phyloP scores from a whole-genome alignment of 2,329 filamentous ascomycete species.

The Apiospora phragmitis region DNA sequence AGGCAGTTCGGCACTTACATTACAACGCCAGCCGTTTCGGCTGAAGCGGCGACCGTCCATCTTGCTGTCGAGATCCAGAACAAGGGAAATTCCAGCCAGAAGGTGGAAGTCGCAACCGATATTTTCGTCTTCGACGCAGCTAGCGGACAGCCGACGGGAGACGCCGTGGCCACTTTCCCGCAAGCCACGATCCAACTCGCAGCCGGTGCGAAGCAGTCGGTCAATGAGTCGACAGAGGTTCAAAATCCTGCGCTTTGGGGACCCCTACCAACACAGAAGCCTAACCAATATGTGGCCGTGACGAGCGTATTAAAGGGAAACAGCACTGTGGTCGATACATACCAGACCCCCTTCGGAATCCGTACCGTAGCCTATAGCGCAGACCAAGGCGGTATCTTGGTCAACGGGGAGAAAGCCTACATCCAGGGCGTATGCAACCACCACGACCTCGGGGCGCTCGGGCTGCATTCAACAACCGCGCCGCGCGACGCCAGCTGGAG shows the following conservation, averaged over 20 bases:
- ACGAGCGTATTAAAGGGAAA: slow-evolving; percentile 34
- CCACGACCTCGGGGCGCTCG: slow-evolving; percentile 51
- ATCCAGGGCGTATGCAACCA: slow-evolving; percentile 52
- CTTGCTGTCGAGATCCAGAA: slow-evolving; percentile 49
- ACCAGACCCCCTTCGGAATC: slow-evolving; percentile 52
- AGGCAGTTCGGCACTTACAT: slow-evolving; percentile 51
- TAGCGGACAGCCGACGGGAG: slow-evolving; percentile 27
- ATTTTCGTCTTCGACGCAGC: slow-evolving; percentile 38
- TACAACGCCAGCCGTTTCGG: slow-evolving; percentile 45
- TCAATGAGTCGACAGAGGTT: slow-evolving; percentile 36
- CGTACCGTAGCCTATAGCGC: slow-evolving; percentile 41
- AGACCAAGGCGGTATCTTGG: slow-evolving; percentile 38
- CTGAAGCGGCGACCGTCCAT: slow-evolving; percentile 43
- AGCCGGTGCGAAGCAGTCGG: slow-evolving; percentile 30
- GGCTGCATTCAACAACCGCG: slow-evolving; percentile 51
- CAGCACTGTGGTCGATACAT: slow-evolving; percentile 35
- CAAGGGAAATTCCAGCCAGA: slow-evolving; percentile 27
- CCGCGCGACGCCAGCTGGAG: slow-evolving; percentile 48
- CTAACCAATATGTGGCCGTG: slow-evolving; percentile 49
- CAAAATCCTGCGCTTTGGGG: slow-evolving; percentile 48
- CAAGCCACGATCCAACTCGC: slow-evolving; percentile 28
- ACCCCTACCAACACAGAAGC: slow-evolving; percentile 43
- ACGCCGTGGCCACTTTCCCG: slow-evolving; percentile 36
- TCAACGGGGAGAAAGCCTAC: slow-evolving; percentile 46
- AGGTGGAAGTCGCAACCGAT: slow-evolving; percentile 41